Base-by-base conservation (phyloP, 805 yeast species). In the Yarrowia sp. region DNA sequence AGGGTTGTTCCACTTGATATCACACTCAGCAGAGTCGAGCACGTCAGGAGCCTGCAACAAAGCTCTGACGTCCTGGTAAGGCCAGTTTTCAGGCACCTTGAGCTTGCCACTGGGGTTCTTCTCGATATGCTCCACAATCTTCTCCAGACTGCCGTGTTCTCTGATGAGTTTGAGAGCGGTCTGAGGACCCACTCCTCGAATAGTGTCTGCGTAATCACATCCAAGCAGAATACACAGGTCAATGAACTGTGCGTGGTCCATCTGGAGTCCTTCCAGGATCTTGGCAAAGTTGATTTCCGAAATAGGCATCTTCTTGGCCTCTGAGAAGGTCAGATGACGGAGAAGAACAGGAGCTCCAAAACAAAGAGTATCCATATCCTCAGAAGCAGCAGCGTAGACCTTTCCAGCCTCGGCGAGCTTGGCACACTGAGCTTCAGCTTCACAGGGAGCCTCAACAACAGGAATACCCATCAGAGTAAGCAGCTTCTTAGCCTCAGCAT, bases 371-470 rank as follows among this genome's bases (percentile, higher is more conserved):
- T 95, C 99, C 99, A 95, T 95, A 84, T 95, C 99, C 75, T 95
- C 99, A 6, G 96, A 89, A 1, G 98, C 99, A 2, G 98, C 97
- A 8, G 96, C 99, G 74, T 87, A 95, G 0, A 93, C 98, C 73
- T 91, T 92, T 1, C 97, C 98, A 11, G 85, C 84, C 66, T 86
- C 84, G 3, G 98, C 98, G 55, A 95, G 77, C 68, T 86, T 95
- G 0, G 99, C 98, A 79, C 99, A 95, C 72, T 95, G 98, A 0
- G 99, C 97, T 75, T 95, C 99, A 1, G 99, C 99, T 76, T 95
- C 99, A 74, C 97, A 88, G 1, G 99, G 99, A 0, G 99, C 98
- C 64, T 85, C 86, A 5, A 95, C 88, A 70, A 80, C 90, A 1
- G 99, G 99, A 58, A 95, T 89, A 0, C 99, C 99, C 99, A 95